phyloP scores from a whole-genome alignment of 2,329 filamentous ascomycete species.

The Biscogniauxia mediterranea region DNA sequence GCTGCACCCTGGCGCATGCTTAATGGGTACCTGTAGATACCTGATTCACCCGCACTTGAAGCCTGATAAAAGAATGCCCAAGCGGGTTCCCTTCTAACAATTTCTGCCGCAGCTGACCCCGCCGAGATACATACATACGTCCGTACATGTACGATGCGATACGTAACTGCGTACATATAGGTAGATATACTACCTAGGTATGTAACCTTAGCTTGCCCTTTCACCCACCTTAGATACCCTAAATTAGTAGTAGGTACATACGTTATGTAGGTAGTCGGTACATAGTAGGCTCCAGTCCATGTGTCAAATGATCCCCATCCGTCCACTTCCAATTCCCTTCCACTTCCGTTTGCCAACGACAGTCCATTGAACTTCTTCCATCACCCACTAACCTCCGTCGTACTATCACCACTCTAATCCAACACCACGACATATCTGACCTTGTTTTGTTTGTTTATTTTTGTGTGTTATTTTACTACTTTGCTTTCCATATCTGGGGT shows the following conservation, averaged over 20 bases:
- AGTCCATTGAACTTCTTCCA: conserved; percentile 9
- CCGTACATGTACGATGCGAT: no score
- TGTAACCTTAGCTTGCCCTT: no score
- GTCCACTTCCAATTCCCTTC: conserved; percentile 13
- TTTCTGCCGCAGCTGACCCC: neutral
- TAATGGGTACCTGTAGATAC: neutral
- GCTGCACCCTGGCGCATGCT: neutral
- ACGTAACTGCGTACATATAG: no score
- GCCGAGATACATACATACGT: neutral
- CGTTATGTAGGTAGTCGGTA: no score
- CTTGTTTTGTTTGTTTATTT: neutral
- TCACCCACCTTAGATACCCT: no score
- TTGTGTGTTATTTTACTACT: neutral
- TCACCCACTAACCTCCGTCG: conserved; percentile 1
- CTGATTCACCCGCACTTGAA: neutral
- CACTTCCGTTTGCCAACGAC: conserved; percentile 13
- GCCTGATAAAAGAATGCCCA: neutral
- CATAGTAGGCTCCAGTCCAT: no score
- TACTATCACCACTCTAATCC: conserved; percentile 8
- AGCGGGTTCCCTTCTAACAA: neutral
- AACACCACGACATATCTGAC: neutral
- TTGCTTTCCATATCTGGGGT: neutral
- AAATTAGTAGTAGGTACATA: no score
- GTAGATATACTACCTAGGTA: no score
- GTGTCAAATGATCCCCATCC: neutral